A percentile compares a stretch with the other conserved stretches of the same genome.
phyloP scores from a whole-genome alignment of 345 rosid species.

The Trapa incisa region DNA sequence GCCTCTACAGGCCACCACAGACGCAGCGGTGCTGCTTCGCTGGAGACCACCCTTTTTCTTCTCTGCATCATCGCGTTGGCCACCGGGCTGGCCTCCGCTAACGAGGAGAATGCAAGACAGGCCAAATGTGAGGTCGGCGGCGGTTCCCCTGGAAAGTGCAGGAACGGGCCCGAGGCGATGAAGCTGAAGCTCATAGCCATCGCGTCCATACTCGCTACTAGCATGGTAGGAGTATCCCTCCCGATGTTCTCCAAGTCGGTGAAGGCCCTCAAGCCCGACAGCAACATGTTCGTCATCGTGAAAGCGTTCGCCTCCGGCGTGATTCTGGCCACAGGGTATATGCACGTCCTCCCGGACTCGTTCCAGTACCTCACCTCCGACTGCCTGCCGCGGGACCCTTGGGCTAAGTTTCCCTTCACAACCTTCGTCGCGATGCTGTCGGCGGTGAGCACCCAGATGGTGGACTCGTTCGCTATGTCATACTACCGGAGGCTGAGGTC shows the following conservation, averaged over 20 bases:
- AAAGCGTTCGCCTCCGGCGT: slow-evolving; percentile 64
- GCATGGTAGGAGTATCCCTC: slow-evolving; percentile 40
- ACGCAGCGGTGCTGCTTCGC: background rate
- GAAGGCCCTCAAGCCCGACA: slow-evolving; percentile 33
- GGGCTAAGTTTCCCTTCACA: slow-evolving; percentile 50
- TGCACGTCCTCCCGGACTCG: slow-evolving; percentile 57
- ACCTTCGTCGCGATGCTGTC: slow-evolving; percentile 52
- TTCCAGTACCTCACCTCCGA: slow-evolving; percentile 41
- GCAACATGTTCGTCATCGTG: slow-evolving; percentile 41
- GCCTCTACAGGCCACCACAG: background rate
- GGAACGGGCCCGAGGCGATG: background rate
- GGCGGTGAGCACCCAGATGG: slow-evolving; percentile 38
- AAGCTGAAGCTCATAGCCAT: slow-evolving; percentile 17
- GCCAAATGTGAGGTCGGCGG: background rate
- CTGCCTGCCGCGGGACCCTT: slow-evolving; percentile 25
- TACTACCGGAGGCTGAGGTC: slow-evolving; percentile 2
- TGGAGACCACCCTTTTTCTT: background rate
- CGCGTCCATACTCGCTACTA: slow-evolving; percentile 37
- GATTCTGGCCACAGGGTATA: slow-evolving; percentile 47
- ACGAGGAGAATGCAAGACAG: background rate
- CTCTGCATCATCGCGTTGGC: background rate
- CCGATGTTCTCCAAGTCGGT: slow-evolving; percentile 31
- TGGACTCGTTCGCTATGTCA: slow-evolving; percentile 39
- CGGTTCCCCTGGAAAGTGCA: background rate
- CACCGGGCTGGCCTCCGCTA: background rate